Conservation (phyloP, 352 stramenopile genomes). For the Globisporangium paroecandrum region DNA sequence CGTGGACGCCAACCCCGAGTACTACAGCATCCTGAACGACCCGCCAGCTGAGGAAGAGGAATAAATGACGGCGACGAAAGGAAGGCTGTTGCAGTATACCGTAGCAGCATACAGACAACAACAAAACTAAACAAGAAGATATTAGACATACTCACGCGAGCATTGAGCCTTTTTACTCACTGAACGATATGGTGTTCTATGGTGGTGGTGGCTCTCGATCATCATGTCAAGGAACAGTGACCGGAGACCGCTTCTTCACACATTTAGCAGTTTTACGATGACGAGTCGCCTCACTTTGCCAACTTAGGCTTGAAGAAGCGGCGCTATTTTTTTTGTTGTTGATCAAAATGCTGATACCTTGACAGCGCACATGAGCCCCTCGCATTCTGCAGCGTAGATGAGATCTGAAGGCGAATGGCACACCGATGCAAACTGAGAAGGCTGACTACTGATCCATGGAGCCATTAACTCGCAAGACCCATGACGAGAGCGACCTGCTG, state of each 20-base stretch:
- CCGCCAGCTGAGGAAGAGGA: conserved; percentile 35
- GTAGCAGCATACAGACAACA: background rate
- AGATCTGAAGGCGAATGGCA: background rate
- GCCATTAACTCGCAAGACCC: background rate
- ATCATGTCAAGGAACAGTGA: background rate
- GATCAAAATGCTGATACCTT: background rate
- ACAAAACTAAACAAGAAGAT: background rate
- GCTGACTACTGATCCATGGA: background rate
- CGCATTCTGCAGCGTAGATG: background rate
- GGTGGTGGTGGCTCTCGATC: background rate
- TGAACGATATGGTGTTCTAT: background rate
- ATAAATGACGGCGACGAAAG: conserved; percentile 7
- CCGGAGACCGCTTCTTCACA: background rate
- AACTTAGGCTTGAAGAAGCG: background rate
- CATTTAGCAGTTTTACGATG: conserved; percentile 7
- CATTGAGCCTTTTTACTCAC: background rate
- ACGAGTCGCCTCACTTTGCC: background rate
- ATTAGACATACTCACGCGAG: background rate
- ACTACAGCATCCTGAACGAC: conserved; percentile 84
- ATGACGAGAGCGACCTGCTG: conserved; percentile 11
- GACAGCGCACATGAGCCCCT: background rate
- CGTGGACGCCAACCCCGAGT: conserved; percentile 85
- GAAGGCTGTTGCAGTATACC: background rate
- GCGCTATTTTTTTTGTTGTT: no score
- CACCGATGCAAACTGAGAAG: background rate